Base-by-base conservation (phyloP, 768 basidiomycete species). In the Boletellus ananiceps region DNA sequence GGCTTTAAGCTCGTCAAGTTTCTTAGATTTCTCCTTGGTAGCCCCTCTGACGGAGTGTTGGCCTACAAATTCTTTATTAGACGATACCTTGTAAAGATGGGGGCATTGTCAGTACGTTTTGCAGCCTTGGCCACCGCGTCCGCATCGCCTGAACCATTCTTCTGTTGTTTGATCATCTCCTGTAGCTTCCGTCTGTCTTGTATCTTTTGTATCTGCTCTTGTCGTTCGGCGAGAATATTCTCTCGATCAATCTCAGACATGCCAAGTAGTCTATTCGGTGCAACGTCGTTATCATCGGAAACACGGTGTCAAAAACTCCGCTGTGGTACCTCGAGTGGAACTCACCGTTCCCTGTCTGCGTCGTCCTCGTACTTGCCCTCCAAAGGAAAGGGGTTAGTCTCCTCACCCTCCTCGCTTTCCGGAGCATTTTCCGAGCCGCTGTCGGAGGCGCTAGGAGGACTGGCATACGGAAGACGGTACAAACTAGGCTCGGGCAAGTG, bases 341-440 rank as follows among this genome's bases (percentile, higher is more conserved):
- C 87, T 72, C 72, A 95, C 95, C 76, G 71, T 55, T 84, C 78
- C 60, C 86, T 80, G 67, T 97, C 95, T 12, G 73, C 77, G 58
- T 92, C 91, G 61, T 96, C 84, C 50, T 78, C 79, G 63, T 89
- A 98, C 67, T 91, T 90, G 43, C 91, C 93, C 59, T 98, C 95
- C 12, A 96, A 71, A 0, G 93, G 94, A 64, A 91, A 98, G 4
- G 83, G 84, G 56, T 90, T 85, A 12, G 66, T 63, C 5, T 74
- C 76, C 27, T 78, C 74, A 33, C 77, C 78, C 44, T 74, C 75
- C 57, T 88, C 86, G 51, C 81, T 84, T 58, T 88, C 86, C 11
- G 77, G 75, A 18, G 69, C 77, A 35, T 75, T 71, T 31, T 78
- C 81, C 15, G 83, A 82, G 8, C 68, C 66, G 21, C 60, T 69